Conservation (phyloP, 2,329 filamentous ascomycete genomes). For the Trichoderma harzianum region DNA sequence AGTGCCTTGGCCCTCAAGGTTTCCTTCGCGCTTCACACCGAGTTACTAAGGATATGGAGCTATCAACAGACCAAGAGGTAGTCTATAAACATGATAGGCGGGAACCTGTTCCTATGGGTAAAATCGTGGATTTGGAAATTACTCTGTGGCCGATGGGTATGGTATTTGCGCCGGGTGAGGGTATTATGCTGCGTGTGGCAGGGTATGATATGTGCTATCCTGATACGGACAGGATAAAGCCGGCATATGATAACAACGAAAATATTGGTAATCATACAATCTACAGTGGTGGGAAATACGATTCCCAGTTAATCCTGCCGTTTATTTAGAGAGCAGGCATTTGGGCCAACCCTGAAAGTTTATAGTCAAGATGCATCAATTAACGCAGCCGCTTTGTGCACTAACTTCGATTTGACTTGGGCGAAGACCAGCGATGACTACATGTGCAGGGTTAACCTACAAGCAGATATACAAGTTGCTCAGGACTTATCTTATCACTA, state of each 20-base stretch:
- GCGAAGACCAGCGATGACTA: neutral
- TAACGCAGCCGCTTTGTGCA: neutral
- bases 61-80: neutral
- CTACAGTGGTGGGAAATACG: neutral
- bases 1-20: neutral
- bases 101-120: neutral
- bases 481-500: neutral
- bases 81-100: neutral
- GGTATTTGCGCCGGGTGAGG: neutral
- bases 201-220: neutral
- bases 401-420: neutral
- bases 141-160: neutral
- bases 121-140: neutral
- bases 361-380: neutral
- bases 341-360: neutral
- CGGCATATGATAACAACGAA: neutral
- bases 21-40: neutral
- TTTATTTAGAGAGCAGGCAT: neutral
- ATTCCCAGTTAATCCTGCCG: neutral
- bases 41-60: neutral
- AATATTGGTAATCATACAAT: neutral
- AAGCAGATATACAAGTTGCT: neutral
- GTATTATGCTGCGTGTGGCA: neutral
- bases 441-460: neutral
- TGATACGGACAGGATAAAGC: neutral